Evolutionary conservation across 2,329 filamentous ascomycete species (phyloP).

Genomic region (Neodidymelliopsis sp.): DNA sequence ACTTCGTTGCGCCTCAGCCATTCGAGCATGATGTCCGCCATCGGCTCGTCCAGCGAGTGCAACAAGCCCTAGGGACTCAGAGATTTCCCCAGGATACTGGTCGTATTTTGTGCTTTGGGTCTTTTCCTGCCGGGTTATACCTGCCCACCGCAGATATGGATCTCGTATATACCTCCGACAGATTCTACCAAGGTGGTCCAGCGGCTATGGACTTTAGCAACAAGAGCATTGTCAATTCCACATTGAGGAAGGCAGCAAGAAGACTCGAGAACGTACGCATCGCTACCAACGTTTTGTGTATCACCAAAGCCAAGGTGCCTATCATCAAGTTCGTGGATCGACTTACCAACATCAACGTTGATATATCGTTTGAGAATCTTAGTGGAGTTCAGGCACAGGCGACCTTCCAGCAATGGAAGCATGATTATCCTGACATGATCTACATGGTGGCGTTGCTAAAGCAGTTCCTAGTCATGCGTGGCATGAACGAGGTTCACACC

Average conservation of each 20-base stretch:
- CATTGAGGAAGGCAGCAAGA: constrained; percentile 68
- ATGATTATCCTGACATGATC: constrained; percentile 82
- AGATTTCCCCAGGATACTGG: constrained; percentile 51
- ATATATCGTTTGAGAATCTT: constrained; percentile 93
- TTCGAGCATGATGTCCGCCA: constrained; percentile 80
- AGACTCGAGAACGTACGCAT: constrained; percentile 65
- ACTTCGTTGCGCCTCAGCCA: constrained; percentile 77
- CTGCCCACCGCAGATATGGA: constrained; percentile 91
- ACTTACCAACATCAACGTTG: constrained; percentile 80
- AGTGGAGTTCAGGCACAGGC: constrained; percentile 80
- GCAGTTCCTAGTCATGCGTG: constrained; percentile 88
- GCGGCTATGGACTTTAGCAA: constrained; percentile 32
- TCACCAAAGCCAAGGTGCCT: constrained; percentile 81
- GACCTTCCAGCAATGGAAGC: constrained; percentile 83
- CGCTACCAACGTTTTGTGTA: constrained; percentile 67
- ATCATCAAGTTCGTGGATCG: constrained; percentile 90
- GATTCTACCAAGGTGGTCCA: constrained; percentile 62
- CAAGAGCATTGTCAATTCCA: constrained; percentile 60
- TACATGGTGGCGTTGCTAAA: constrained; percentile 88
- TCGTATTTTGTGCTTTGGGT: constrained; percentile 82
- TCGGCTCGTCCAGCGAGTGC: constrained; percentile 75
- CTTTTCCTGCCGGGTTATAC: constrained; percentile 83
- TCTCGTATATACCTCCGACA: constrained; percentile 78
- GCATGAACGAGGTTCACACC: constrained; percentile 87
- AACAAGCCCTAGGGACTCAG: constrained; percentile 59